Base-by-base conservation (phyloP, 108 stramenopile genomes). In the Parietichytrium sp. region DNA sequence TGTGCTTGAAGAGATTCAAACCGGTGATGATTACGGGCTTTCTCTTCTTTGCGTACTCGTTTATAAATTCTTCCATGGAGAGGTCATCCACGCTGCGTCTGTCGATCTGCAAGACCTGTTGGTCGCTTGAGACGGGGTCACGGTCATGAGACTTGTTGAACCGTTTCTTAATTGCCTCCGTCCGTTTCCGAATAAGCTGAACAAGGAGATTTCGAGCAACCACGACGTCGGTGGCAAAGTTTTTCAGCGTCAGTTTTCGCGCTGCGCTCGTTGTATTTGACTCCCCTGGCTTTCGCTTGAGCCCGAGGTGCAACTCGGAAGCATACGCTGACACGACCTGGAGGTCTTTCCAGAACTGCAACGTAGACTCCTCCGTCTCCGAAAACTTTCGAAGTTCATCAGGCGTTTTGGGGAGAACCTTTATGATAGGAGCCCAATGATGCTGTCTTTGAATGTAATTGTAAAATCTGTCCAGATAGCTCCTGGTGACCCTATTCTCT, bases 1-100 rank as follows among this genome's bases (percentile, higher is more conserved):
- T 16, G 15, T 1, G 10, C 2, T 38, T 7, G 61, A 72, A 72
- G 38, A 72, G 13, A 38, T 72, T 23, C 10, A 2, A n/a, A 25
- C 45, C 61, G 10, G 61, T 72, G 20, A 72, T 72, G 20, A 72
- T 72, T 6, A 72, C 61, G 6, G 61, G 61, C 20, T 20, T 7
- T 10, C 42, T 8, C 61, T 72, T 7, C 61, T 72, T 72, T n/a
- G 61, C 61, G 61, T 72, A 72, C 33, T 72, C 20, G 0, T 72
- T 20, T 8, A 72, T 25, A 27, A 72, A 72, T 6, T 72, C 61
- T 38, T 72, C 61, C 6, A 72, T 6, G 20, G 20, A 23, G 38
- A 72, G 13, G 23, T 72, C 61, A 8, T 6, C 0, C 1, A 42
- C 61, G 42, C 61, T 72, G 6, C 61, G 61, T 6, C 61, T 33